Evolutionary conservation across 768 basidiomycete genomes (phyloP), one percentile per base, ranked within the genome.

Genomic region (Lentinula sp.): DNA sequence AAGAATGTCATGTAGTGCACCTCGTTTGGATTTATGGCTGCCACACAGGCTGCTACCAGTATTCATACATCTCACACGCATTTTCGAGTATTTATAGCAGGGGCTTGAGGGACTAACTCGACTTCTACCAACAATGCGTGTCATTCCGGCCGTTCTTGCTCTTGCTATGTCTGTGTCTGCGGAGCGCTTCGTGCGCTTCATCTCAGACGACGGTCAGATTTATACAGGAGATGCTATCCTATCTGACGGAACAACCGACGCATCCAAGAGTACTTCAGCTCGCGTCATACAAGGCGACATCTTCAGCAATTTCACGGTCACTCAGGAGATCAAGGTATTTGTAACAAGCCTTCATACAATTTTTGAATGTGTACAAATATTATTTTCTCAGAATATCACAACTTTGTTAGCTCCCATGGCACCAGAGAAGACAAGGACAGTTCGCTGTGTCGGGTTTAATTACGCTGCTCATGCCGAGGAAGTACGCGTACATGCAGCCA

Each of bases 381-480:
- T 50, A 45, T n/a, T 18, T 32, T 0, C 56, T 23, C 59, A 76
- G 76, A 62, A 64, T 1, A 74, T 77, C 61, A 70, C 70, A 52
- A 71, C 65, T 13, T 66, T 77, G 12, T 67, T 77, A 1, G 54
- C 75, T 1, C 76, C 76, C n/a, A 64, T 77, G 45, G 68, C 68
- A 7, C 72, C 66, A 33, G 72, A 74, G 41, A 59, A 66, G 32
- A 70, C 71, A 2, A 66, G 75, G 43, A 74, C 73, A 3, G 76
- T 77, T 28, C 69, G 74, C n/a, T 73, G 72, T 48, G 72, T 75
- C 43, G 74, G 73, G 4, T 67, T 74, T 54, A 76, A 76, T 62
- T 76, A 74, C 48, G 69, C 62, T 28, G 54, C 65, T 32, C 71
- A 72, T 50, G 66, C 70, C 2, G 48, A 48, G 20, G 68, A 70